Conservation (phyloP, 2,329 filamentous ascomycete genomes). For the Arthrinium puccinioides region DNA sequence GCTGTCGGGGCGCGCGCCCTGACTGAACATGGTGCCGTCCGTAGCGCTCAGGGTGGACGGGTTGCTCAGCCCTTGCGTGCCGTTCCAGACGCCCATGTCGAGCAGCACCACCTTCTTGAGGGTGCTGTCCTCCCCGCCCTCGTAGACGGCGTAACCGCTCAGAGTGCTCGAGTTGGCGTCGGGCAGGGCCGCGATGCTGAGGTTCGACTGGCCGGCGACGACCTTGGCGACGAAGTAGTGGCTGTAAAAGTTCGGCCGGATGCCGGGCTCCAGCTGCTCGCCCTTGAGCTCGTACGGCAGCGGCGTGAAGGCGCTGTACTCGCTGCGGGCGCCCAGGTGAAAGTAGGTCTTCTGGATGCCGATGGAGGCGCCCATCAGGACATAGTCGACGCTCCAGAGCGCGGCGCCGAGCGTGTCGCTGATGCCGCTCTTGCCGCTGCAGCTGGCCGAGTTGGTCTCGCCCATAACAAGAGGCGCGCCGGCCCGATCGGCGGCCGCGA, state of each 20-base stretch:
- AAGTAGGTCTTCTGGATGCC: slow-evolving; percentile 32
- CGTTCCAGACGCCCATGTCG: slow-evolving; percentile 29
- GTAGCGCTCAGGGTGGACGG: slow-evolving; percentile 24
- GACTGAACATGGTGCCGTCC: slow-evolving; percentile 20
- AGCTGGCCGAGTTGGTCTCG: slow-evolving; percentile 38
- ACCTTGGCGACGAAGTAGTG: slow-evolving; percentile 27
- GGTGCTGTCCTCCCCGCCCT: slow-evolving; percentile 1
- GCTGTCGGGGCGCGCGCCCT: slow-evolving; percentile 16
- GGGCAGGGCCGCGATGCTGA: slow-evolving; percentile 22
- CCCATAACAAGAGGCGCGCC: slow-evolving; percentile 34
- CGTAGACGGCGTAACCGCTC: slow-evolving; percentile 25
- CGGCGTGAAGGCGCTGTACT: slow-evolving; percentile 24
- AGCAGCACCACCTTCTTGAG: slow-evolving; percentile 26
- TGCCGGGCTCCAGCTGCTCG: slow-evolving; percentile 21
- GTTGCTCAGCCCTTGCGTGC: slow-evolving; percentile 24
- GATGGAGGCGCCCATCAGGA: slow-evolving; percentile 25
- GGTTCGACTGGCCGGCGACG: slow-evolving; percentile 7
- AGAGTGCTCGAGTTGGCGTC: slow-evolving; percentile 24
- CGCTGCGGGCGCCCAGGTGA: slow-evolving; percentile 31
- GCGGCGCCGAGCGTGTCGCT: slow-evolving; percentile 40
- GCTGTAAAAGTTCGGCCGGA: slow-evolving; percentile 24
- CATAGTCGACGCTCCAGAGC: slow-evolving; percentile 41
- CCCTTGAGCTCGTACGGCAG: slow-evolving; percentile 19
- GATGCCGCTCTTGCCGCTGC: slow-evolving; percentile 30
- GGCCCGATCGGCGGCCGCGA: slow-evolving; percentile 23